A percentile compares a stretch with the other conserved stretches of the same genome.
Conservation (phyloP, 2,329 filamentous ascomycete species). For the Claviceps cyperi region DNA sequence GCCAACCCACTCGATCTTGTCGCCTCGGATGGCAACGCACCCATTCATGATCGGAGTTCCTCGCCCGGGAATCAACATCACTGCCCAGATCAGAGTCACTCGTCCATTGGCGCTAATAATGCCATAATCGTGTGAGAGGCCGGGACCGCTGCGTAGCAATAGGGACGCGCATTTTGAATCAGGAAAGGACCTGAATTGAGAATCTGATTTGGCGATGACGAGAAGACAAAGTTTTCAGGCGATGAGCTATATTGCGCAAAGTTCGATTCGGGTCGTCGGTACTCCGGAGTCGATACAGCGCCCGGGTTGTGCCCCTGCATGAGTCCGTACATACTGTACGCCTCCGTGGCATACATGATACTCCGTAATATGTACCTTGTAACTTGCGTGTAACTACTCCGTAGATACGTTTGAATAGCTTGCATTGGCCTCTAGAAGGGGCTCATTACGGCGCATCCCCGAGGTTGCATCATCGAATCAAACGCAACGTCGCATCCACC, state of each 20-base stretch:
- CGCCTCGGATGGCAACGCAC: conserved; percentile 22
- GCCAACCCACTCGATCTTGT: conserved; percentile 25
- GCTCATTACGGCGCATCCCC: no score
- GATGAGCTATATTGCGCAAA: background rate
- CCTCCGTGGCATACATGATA: no score
- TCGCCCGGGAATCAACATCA: conserved; percentile 23
- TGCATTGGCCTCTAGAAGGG: no score
- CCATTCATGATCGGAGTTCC: conserved; percentile 19
- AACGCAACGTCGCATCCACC: background rate
- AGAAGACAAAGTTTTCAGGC: background rate
- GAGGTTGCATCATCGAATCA: background rate
- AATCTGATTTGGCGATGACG: no score
- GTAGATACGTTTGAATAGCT: no score
- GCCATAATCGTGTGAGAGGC: conserved; percentile 4
- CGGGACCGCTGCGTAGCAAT: conserved; percentile 2
- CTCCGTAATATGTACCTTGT: no score
- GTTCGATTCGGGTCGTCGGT: background rate
- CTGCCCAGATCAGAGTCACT: conserved; percentile 14
- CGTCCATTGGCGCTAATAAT: conserved; percentile 1
- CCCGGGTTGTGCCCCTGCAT: background rate
- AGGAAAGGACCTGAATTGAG: background rate
- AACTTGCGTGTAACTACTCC: no score
- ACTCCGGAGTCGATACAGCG: background rate
- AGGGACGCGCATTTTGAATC: conserved; percentile 7
- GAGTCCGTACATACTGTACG: no score